Evolutionary conservation across 352 stramenopile genomes (phyloP).

Genomic region (Phytophthora colocasiae): DNA sequence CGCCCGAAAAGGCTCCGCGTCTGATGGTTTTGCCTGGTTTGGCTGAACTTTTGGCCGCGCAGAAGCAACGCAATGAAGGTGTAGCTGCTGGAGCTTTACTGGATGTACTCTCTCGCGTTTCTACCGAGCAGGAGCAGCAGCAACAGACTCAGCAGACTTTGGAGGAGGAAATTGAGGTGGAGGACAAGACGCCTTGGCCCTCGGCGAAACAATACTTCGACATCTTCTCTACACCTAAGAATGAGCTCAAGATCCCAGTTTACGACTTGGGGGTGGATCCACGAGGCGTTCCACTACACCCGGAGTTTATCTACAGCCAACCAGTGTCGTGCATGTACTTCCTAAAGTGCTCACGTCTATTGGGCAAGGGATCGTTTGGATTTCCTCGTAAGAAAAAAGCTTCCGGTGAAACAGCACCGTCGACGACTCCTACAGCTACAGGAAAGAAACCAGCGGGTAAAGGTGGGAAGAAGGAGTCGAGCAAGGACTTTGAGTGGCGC

Average conservation of each 20-base stretch:
- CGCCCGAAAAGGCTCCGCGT: constrained; percentile 30
- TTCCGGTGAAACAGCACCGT: constrained; percentile 10
- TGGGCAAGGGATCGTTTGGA: constrained; percentile 76
- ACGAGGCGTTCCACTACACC: constrained; percentile 72
- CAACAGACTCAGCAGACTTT: constrained; percentile 3
- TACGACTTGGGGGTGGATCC: constrained; percentile 80
- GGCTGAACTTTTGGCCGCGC: constrained; percentile 48
- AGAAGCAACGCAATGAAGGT: constrained; percentile 37
- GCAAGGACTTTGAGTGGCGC: constrained; percentile 83
- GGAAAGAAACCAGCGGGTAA: constrained; percentile 31
- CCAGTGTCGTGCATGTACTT: constrained; percentile 84
- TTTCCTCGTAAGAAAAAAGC: constrained; percentile 72
- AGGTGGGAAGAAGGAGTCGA: constrained; percentile 51
- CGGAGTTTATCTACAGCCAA: constrained; percentile 81
- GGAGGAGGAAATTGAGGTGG: constrained; percentile 47
- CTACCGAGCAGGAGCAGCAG: constrained; percentile 21
- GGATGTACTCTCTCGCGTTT: constrained; percentile 32
- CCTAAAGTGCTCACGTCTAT: constrained; percentile 60
- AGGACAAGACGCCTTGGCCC: constrained; percentile 83
- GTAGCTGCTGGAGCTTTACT: constrained; percentile 16
- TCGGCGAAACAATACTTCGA: constrained; percentile 72
- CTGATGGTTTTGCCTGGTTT: constrained; percentile 48
- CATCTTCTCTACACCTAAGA: constrained; percentile 51
- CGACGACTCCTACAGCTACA: constrained; percentile 15
- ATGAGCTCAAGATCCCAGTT: constrained; percentile 54